These are phyloP conservation scores for Eutrema yunnanense DNA, from an alignment of 345 rosid species.

Conservation along the genomic window DNA sequence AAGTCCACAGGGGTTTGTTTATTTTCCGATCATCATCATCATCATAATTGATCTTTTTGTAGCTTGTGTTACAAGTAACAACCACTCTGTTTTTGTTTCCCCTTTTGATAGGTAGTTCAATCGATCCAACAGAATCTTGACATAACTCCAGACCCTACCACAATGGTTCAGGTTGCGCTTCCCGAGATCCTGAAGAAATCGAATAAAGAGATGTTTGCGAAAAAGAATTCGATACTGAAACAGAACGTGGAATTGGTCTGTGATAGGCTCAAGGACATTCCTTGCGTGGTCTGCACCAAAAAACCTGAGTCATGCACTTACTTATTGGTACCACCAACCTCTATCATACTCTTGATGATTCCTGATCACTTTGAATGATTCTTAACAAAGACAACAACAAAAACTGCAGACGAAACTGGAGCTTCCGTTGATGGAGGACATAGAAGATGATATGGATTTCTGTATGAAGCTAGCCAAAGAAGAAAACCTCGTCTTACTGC, in stretches of 20 bases:
- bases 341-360: not conserved
- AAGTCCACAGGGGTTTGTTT: constrained; percentile 41
- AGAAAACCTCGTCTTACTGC: constrained; percentile 48
- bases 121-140: constrained; percentile 35
- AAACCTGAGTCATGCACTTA: constrained; percentile 60
- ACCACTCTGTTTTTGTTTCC: not conserved
- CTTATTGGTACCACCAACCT: constrained; percentile 41
- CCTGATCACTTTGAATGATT: not conserved
- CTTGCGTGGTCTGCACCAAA: constrained; percentile 38
- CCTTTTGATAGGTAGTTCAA: constrained; percentile 32
- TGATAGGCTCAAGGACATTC: constrained; percentile 38
- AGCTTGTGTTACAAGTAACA: constrained; percentile 13
- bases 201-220: constrained; percentile 23
- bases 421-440: constrained; percentile 33
- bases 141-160: constrained; percentile 35
- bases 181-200: constrained; percentile 42
- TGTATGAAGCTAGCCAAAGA: constrained; percentile 57
- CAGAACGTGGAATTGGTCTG: constrained; percentile 36
- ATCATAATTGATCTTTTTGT: not conserved
- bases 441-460: constrained; percentile 56
- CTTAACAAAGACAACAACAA: not conserved
- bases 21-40: not conserved
- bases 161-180: constrained; percentile 59
- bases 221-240: constrained; percentile 26
- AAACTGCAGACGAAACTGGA: constrained; percentile 39